Conservation (phyloP, 2,329 filamentous ascomycete species). For the Trichophyton equinum region DNA sequence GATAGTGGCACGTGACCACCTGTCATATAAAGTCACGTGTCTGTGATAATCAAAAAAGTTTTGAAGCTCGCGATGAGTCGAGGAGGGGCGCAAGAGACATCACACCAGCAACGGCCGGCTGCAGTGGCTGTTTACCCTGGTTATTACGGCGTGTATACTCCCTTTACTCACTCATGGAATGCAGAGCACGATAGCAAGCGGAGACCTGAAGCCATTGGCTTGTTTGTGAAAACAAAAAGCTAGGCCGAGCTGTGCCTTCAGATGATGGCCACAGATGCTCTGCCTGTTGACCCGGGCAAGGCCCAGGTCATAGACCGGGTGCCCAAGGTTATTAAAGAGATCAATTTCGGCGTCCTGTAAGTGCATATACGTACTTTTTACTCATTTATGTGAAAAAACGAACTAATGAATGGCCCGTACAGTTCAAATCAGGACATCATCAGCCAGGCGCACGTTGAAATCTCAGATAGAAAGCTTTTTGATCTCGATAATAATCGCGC, state of each 20-base stretch:
- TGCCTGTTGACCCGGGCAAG: constrained; percentile 48
- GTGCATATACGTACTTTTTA: constrained; percentile 32
- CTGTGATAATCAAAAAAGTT: background rate
- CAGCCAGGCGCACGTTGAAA: constrained; percentile 85
- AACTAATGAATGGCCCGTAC: constrained; percentile 30
- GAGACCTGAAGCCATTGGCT: background rate
- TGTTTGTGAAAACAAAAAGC: background rate
- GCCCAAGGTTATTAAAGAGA: constrained; percentile 81
- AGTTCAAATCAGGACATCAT: constrained; percentile 80
- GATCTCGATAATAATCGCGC: constrained; percentile 69
- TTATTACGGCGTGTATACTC: background rate
- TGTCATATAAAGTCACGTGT: background rate
- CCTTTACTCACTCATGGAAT: background rate
- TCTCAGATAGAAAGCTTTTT: constrained; percentile 89
- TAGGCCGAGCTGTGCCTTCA: background rate
- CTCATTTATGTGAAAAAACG: constrained; percentile 1
- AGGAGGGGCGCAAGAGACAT: background rate
- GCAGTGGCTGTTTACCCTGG: no score
- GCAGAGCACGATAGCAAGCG: background rate
- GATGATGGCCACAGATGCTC: constrained; percentile 32
- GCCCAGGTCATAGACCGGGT: constrained; percentile 79
- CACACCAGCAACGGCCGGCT: no score
- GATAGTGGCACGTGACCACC: background rate
- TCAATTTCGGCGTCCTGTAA: constrained; percentile 82
- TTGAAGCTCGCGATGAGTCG: background rate